Conservation (phyloP, 2,329 filamentous ascomycete genomes). For the Shiraia sp. region DNA sequence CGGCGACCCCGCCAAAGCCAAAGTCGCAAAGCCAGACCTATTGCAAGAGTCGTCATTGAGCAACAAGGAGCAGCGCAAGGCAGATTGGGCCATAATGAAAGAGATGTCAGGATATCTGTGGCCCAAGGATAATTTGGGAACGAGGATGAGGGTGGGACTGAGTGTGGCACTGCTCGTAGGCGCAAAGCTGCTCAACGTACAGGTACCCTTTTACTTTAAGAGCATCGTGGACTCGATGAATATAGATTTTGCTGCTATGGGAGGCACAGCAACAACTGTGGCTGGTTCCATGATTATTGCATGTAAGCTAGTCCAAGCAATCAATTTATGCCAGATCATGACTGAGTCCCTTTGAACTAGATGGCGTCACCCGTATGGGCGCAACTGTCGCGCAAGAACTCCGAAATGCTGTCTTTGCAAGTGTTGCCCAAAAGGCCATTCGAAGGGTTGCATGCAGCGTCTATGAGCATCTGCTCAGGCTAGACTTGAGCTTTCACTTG, state of each 20-base stretch:
- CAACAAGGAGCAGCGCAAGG: conserved; percentile 87
- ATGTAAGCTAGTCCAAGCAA: conserved; percentile 55
- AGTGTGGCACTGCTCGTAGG: conserved; percentile 84
- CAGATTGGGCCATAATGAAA: conserved; percentile 98
- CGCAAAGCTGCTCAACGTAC: conserved; percentile 91
- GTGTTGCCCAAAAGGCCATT: conserved; percentile 95
- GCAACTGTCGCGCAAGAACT: conserved; percentile 91
- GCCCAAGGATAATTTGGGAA: conserved; percentile 85
- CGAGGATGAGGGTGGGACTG: conserved; percentile 80
- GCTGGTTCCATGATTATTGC: conserved; percentile 92
- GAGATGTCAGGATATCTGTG: conserved; percentile 97
- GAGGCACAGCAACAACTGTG: conserved; percentile 86
- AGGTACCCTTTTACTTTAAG: conserved; percentile 99
- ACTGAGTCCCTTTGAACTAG: conserved; percentile 42
- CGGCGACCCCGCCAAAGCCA: conserved; percentile 18
- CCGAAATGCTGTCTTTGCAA: conserved; percentile 94
- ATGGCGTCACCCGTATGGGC: conserved; percentile 85
- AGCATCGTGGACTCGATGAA: conserved; percentile 98
- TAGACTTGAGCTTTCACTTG: conserved; percentile 93
- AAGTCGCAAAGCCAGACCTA: conserved; percentile 32
- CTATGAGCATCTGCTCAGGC: conserved; percentile 82
- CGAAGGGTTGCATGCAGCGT: conserved; percentile 88
- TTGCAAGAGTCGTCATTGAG: conserved; percentile 67
- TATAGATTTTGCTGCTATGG: conserved; percentile 81
- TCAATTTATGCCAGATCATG: conserved; percentile 4